A percentile compares a stretch with the other conserved stretches of the same genome.
phyloP scores from a whole-genome alignment of 768 basidiomycete genomes.

The Butyriboletus loyo region DNA sequence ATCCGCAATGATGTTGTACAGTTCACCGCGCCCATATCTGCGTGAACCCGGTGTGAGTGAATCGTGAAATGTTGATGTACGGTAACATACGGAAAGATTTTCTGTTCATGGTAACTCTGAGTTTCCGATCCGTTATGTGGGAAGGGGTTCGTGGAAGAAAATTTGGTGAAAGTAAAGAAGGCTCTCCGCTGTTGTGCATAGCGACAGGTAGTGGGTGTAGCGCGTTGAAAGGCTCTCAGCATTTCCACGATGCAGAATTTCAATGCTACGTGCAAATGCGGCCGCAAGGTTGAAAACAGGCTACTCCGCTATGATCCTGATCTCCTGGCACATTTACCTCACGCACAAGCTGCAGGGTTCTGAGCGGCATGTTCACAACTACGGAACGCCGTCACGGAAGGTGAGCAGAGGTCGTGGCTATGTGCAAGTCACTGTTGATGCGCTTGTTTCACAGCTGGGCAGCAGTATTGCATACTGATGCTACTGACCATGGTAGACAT shows the following conservation, averaged over 20 bases:
- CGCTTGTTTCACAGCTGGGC: background rate
- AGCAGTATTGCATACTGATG: background rate
- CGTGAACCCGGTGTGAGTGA: slow-evolving; percentile 9
- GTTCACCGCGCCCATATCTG: slow-evolving; percentile 75
- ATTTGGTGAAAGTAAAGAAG: slow-evolving; percentile 51
- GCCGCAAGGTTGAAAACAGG: background rate
- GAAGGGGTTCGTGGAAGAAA: slow-evolving; percentile 45
- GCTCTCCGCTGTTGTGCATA: slow-evolving; percentile 22
- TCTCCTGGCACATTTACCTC: background rate
- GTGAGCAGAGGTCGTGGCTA: background rate
- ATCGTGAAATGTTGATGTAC: slow-evolving; percentile 1
- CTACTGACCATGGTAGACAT: background rate
- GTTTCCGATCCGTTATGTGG: slow-evolving; percentile 32
- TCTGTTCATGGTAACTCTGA: slow-evolving; percentile 77
- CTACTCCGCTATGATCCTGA: background rate
- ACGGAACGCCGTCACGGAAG: background rate
- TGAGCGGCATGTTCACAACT: background rate
- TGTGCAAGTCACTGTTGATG: background rate
- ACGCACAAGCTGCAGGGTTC: background rate
- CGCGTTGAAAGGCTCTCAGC: slow-evolving; percentile 14
- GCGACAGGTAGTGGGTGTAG: background rate
- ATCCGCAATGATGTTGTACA: slow-evolving; percentile 86
- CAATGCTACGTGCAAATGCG: background rate
- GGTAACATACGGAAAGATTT: slow-evolving; percentile 80
- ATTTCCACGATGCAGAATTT: slow-evolving; percentile 10